Evolutionary conservation across 2,329 filamentous ascomycete genomes (phyloP).

Genomic region (Colletotrichum eleusines): DNA sequence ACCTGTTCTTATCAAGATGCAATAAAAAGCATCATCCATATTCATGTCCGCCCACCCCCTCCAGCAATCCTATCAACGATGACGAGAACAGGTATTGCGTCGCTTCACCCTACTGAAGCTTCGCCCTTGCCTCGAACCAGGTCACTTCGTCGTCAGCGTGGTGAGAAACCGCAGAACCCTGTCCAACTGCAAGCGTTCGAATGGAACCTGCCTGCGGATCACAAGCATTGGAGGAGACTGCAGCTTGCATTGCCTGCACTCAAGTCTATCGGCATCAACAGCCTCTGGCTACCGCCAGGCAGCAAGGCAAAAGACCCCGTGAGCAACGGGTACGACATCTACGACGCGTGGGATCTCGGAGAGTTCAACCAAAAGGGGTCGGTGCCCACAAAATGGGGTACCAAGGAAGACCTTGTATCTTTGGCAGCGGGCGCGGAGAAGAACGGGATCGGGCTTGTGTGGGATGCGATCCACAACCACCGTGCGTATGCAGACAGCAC

Average conservation of each 20-base stretch:
- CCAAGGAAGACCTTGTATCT: conserved; percentile 23
- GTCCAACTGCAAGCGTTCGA: conserved; percentile 37
- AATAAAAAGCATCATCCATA: background rate
- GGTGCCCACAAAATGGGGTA: conserved; percentile 40
- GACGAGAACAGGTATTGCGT: conserved; percentile 15
- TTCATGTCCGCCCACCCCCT: background rate
- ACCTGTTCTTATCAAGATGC: background rate
- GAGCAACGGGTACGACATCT: conserved; percentile 40
- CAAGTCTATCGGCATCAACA: conserved; percentile 25
- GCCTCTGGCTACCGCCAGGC: conserved; percentile 35
- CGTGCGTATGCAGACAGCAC: conserved; percentile 37
- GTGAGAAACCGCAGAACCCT: conserved; percentile 27
- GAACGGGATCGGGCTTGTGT: conserved; percentile 27
- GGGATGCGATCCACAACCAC: conserved; percentile 40
- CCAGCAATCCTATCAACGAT: conserved; percentile 3
- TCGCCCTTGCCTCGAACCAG: conserved; percentile 11
- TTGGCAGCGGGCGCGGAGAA: conserved; percentile 31
- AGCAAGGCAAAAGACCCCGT: conserved; percentile 39
- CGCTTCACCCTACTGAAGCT: conserved; percentile 9
- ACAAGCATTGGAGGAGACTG: conserved; percentile 31
- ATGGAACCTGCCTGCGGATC: conserved; percentile 36
- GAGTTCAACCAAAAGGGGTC: conserved; percentile 40
- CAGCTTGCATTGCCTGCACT: conserved; percentile 15
- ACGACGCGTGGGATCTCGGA: conserved; percentile 37
- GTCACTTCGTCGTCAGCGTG: conserved; percentile 16